Base-by-base conservation (phyloP, 2,329 filamentous ascomycete species). In the Aureobasidium sp. region DNA sequence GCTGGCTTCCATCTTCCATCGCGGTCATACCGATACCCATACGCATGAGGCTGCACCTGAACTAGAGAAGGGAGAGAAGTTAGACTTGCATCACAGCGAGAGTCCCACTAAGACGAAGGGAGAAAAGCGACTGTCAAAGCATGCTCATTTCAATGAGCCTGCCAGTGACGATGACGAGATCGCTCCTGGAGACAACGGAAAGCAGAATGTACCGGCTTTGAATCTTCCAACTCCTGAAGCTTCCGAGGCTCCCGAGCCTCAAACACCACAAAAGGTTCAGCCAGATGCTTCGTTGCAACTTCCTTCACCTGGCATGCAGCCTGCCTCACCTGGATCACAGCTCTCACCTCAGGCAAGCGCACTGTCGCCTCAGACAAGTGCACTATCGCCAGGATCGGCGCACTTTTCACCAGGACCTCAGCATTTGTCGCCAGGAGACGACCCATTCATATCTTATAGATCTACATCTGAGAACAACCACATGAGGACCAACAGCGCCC, bases 1-100 rank as follows among this genome's bases (percentile, higher is more conserved):
- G n/a, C 64, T 67, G 21, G 58, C 70, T 9, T 73, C 70, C 5
- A 67, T 65, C n/a, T 65, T 71, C 50, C 66, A 68, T 50, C 59
- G 62, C 44, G 65, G 55, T 45, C 59, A 63, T 53, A 62, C 59
- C 53, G 64, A 58, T 32, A 45, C n/a, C 25, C 61, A 60, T 9
- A 63, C 34, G 13, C 48, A 59, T 44, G 53, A 54, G 47, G 42
- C 53, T 27, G 44, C 61, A 10, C 53, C 61, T 41, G 52, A 59
- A 11, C 8, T 58, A 2, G 61, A 62, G 27, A 61, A 61, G 29
- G 59, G 42, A 32, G 27, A 32, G 2, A 45, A 45, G 39, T 11
- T 13, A 11, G 25, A 21, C 2, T 15, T 36, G 11, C 4, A 41
- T 10, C n/a, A 44, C 21, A 21, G 13, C n/a, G 41, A 39, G 21